Base-by-base conservation (phyloP, 495 filamentous ascomycete genomes). In the Xylaria cubensis region DNA sequence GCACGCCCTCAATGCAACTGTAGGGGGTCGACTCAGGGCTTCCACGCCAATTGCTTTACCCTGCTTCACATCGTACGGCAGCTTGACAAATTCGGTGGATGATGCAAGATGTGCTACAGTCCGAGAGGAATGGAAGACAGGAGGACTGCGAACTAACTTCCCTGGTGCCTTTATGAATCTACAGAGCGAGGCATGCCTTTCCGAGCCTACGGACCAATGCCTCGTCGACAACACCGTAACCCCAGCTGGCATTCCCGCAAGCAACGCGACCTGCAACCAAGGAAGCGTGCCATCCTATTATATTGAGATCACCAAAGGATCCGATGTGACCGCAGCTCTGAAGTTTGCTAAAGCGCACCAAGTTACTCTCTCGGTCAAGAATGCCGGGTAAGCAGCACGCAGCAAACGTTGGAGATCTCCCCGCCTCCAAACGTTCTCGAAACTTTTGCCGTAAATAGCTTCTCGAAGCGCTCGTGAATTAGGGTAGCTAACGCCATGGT, bases 311-410 rank as follows among this genome's bases (percentile, higher is more conserved):
- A 78, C 74, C 19, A 58, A 63, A 2, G 73, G 77, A 2, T 64
- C 29, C 1, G 82, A 89, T 39, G 78, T 86, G 29, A 76, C 70
- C 17, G 79, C 80, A 2, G 86, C 81, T 0, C 62, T 91, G 7
- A 73, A 77, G 0, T 90, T 90, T 68, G 84, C 86, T 17, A 69
- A 70, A n/a, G 42, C 78, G 4, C 70, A 82, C 50, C 3, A 34
- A 80, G 82, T 81, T 74, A 81, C 63, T 64, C 74, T 86, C 3
- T 76, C 79, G 13, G 80, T 86, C 48, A 80, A 81, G 72, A 86
- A 87, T 64, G 80, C 82, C 4, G 84, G 83, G 74, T 82, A 72
- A 26, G 74, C 51, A 44, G 29, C n/a, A 15, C 21, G 41, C 67
- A 17, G 29, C 13, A 3, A 12, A 32, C 4, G 65, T 7, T 17